Percentiles rank a stretch among this genome's conserved stretches.
phyloP scores from a whole-genome alignment of 1,139 yeast species.

The Magnusiomyces paraingens region DNA sequence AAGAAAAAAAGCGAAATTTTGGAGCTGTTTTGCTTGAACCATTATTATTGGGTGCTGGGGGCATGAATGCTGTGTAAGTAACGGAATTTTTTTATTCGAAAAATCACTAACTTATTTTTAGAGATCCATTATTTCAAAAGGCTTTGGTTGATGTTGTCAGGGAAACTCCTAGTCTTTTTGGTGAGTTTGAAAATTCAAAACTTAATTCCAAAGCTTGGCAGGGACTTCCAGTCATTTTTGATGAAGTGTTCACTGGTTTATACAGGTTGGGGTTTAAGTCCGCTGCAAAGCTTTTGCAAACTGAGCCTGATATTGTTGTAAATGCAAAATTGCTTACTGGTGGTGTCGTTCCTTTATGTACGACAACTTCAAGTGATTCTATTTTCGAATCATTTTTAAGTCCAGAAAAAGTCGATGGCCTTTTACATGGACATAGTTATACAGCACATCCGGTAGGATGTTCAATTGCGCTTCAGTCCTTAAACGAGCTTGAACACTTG shows the following conservation, averaged over 20 bases:
- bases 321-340: constrained; percentile 30
- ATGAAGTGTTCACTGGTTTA: constrained; percentile 30
- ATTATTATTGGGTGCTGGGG: constrained; percentile 29
- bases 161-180: constrained; percentile 18
- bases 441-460: constrained; percentile 32
- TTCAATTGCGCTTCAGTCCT: constrained; percentile 25
- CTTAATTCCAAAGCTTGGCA: constrained; percentile 19
- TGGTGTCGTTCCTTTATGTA: constrained; percentile 26
- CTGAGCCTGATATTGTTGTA: constrained; percentile 26
- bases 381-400: constrained; percentile 25
- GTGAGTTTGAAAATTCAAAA: constrained; percentile 1
- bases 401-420: constrained; percentile 24
- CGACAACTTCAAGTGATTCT: constrained; percentile 24
- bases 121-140: constrained; percentile 28
- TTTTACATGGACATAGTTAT: constrained; percentile 29
- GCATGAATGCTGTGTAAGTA: constrained; percentile 27
- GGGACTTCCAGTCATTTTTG: constrained; percentile 28
- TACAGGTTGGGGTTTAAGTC: constrained; percentile 25
- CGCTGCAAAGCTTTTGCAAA: constrained; percentile 21
- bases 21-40: constrained; percentile 29
- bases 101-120: constrained; percentile 5
- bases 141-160: constrained; percentile 25
- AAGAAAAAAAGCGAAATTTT: constrained; percentile 20
- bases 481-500: constrained; percentile 17
- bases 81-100: neutral